phyloP scores from a whole-genome alignment of 306 rosid species.

The Cucumis hystrix region DNA sequence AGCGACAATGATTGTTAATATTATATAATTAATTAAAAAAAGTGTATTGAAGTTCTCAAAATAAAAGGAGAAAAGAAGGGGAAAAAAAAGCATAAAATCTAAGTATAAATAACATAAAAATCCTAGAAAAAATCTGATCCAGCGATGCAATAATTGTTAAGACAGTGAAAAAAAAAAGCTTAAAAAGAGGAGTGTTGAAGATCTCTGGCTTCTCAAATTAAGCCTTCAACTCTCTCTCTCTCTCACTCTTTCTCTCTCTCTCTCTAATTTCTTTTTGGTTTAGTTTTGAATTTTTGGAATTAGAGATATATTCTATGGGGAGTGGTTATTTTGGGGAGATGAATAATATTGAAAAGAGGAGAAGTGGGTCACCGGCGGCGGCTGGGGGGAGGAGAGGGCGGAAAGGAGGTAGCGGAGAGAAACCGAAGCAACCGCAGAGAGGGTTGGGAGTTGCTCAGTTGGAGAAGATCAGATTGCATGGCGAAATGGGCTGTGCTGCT shows the following conservation, averaged over 20 bases:
- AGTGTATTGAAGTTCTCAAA: slow-evolving; percentile 20
- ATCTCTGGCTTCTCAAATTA: slow-evolving; percentile 45
- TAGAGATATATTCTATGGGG: slow-evolving; percentile 15
- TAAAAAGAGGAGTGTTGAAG: slow-evolving; percentile 36
- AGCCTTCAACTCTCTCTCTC: neutral
- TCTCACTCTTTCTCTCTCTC: neutral
- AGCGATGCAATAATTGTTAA: slow-evolving; percentile 88
- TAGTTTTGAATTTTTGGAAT: too few relatives aligned
- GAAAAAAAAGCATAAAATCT: slow-evolving; percentile 60
- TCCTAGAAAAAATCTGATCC: slow-evolving; percentile 92
- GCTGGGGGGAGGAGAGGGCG: slow-evolving; percentile 48
- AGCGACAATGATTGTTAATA: slow-evolving; percentile 12
- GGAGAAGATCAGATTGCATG: slow-evolving; percentile 97
- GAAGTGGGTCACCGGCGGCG: slow-evolving; percentile 31
- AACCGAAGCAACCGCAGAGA: slow-evolving; percentile 97
- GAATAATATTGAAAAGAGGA: slow-evolving; percentile 32
- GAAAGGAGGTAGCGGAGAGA: slow-evolving; percentile 42
- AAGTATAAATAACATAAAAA: slow-evolving; percentile 52
- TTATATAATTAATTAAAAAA: slow-evolving; percentile 12
- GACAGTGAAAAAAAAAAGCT: slow-evolving; percentile 14
- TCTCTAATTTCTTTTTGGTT: neutral
- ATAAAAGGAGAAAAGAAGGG: slow-evolving; percentile 10
- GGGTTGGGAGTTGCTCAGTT: slow-evolving; percentile 98
- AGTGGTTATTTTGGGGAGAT: slow-evolving; percentile 76
- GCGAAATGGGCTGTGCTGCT: slow-evolving; percentile 37